Conservation (phyloP, 2,329 filamentous ascomycete species). For the Fusarium continuum region DNA sequence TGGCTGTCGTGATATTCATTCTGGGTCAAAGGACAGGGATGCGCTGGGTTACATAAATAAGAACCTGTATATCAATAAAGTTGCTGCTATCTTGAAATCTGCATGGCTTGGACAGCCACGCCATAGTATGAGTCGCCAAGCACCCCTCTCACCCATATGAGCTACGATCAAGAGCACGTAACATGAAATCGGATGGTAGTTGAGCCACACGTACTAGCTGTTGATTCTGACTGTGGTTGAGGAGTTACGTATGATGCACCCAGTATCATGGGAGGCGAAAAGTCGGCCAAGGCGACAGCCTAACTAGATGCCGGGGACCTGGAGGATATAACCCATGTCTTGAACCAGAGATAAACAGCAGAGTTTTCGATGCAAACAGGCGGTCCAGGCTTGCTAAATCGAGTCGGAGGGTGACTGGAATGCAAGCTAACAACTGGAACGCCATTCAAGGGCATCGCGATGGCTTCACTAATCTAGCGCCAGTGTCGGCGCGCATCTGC, state of each 20-base stretch:
- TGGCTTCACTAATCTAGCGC: slow-evolving; percentile 24
- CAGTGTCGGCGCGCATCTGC: not conserved
- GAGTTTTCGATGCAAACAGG: slow-evolving; percentile 11
- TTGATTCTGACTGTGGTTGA: not conserved
- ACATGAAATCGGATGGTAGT: not conserved
- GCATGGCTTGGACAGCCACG: not conserved
- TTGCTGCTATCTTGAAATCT: not conserved
- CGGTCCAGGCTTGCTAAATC: not conserved
- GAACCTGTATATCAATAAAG: too few species aligned
- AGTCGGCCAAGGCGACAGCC: not conserved
- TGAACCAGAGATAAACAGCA: slow-evolving; percentile 7
- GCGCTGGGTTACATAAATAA: too few species aligned
- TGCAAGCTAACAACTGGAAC: slow-evolving; percentile 9
- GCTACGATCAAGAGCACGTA: too few species aligned
- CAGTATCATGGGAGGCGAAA: not conserved
- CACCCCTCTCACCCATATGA: too few species aligned
- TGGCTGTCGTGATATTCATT: too few species aligned
- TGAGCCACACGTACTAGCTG: not conserved
- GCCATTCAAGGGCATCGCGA: slow-evolving; percentile 11
- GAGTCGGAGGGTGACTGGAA: slow-evolving; percentile 18
- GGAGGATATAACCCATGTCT: slow-evolving; percentile 12
- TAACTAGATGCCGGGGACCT: not conserved
- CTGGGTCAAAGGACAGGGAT: too few species aligned
- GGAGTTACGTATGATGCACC: not conserved
- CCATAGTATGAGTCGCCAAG: not conserved